Evolutionary conservation across 2,329 filamentous ascomycete genomes (phyloP), one percentile per base, ranked within the genome.

Genomic region (Aspergillus sp.): DNA sequence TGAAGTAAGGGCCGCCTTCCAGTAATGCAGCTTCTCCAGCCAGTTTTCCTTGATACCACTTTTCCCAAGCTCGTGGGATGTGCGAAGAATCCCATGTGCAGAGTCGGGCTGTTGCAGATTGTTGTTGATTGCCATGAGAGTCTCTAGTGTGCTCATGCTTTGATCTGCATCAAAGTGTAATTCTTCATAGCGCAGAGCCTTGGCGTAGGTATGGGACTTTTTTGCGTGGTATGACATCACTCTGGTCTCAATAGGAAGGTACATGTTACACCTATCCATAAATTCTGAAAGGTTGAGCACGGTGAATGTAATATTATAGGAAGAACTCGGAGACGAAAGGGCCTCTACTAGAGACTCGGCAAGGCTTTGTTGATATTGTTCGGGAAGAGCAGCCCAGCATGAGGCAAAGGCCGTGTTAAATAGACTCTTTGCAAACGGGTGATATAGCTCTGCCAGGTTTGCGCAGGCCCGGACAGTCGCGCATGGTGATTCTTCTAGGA

Each of bases 211-310:
- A 75, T 99, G 95, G 67, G 95, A 99, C 69, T 95, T 94, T 20
- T 90, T 94, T 52, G 95, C 95, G 74, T 98, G 96, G 72, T 94
- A 90, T 31, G 95, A 95, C 10, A 99, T 84, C 11, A 95, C 92
- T 52, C 96, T 85, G 64, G 99, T 97, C 71, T 99, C 95, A 63
- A 99, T 98, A 1, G 95, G 95, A 54, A 99, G 81, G 14, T 95
- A 94, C 76, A 99, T 99, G 75, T 99, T 95, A 68, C 99, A 95
- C 71, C 99, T 96, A 73, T 99, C 96, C 95, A 99, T 99, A 75
- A 99, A 99, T 73, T 99, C 95, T 20, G 95, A 95, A 52, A 99
- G 84, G 70, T 99, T 99, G 52, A 99, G 86, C 26, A 99, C 82
- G 52, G 97, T 89, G 61, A 96, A 94, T 9, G 99, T 82, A 65